These are phyloP conservation scores for Leucaena leucocephala DNA, from an alignment of 306 rosid species.

Conservation along the genomic window DNA sequence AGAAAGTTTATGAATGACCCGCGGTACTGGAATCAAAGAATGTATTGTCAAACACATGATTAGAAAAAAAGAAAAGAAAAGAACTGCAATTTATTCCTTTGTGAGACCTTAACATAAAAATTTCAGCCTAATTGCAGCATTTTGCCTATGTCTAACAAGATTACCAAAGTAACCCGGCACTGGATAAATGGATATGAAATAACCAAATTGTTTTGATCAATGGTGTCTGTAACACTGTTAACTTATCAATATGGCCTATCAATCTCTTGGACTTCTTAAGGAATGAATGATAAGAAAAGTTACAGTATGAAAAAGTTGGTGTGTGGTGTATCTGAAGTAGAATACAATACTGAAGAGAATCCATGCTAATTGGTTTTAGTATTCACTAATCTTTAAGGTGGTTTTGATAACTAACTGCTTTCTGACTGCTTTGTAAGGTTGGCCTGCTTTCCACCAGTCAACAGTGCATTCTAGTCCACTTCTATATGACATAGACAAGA, in stretches of 20 bases:
- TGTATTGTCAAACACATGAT: neutral
- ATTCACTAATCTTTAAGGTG: neutral
- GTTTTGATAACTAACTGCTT: conserved; percentile 31
- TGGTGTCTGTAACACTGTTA: neutral
- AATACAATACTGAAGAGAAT: conserved; percentile 20
- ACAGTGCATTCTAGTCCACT: conserved; percentile 97
- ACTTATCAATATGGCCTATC: conserved; percentile 16
- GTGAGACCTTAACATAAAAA: neutral
- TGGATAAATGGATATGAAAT: neutral
- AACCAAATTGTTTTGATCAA: neutral
- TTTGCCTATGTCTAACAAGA: neutral
- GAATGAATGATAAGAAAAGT: neutral
- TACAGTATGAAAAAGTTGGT: conserved; percentile 20
- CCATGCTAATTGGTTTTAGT: neutral
- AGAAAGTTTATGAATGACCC: neutral
- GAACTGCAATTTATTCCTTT: neutral
- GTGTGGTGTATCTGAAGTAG: conserved; percentile 1
- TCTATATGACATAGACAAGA: conserved; percentile 94
- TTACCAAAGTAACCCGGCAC: neutral
- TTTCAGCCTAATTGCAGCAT: conserved; percentile 3
- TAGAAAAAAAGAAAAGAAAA: neutral
- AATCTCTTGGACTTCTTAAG: neutral
- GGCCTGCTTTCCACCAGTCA: conserved; percentile 99
- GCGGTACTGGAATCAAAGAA: neutral
- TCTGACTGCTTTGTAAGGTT: conserved; percentile 64